These are phyloP conservation scores for Zangia roseola DNA, from an alignment of 768 basidiomycete genomes.

Conservation along the genomic window DNA sequence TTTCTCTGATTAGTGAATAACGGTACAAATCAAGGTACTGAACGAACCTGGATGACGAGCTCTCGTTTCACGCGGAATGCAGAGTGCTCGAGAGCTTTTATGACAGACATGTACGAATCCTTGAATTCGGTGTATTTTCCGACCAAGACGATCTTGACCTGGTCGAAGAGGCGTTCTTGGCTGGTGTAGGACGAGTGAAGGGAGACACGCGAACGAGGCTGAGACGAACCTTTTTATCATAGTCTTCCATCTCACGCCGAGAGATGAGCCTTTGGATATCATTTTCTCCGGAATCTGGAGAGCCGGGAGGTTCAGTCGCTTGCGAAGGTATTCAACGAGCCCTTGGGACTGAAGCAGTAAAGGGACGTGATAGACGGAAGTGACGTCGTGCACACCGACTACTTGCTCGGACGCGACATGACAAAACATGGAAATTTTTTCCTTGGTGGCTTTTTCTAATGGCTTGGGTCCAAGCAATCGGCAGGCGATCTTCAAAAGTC, in stretches of 20 bases:
- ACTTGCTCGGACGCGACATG: conserved; percentile 90
- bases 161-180: conserved; percentile 91
- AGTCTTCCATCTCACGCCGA: conserved; percentile 79
- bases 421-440: conserved; percentile 99
- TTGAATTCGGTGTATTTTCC: conserved; percentile 97
- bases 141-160: conserved; percentile 86
- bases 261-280: conserved; percentile 55
- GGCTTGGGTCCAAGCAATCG: conserved; percentile 78
- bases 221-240: conserved; percentile 72
- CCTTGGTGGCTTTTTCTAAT: conserved; percentile 81
- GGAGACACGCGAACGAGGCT: background rate
- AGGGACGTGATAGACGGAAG: conserved; percentile 96
- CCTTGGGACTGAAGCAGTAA: conserved; percentile 90
- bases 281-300: conserved; percentile 56
- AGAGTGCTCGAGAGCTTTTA: conserved; percentile 95
- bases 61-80: conserved; percentile 89
- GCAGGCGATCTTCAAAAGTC: conserved; percentile 76
- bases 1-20: conserved; percentile 5
- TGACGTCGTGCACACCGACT: conserved; percentile 93
- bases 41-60: conserved; percentile 71
- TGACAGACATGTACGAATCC: conserved; percentile 98
- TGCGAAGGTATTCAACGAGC: conserved; percentile 80
- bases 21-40: background rate
- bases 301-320: conserved; percentile 70
- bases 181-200: conserved; percentile 39